Evolutionary conservation across 345 rosid species (phyloP).

Genomic region (Euphorbia tirucalli): DNA sequence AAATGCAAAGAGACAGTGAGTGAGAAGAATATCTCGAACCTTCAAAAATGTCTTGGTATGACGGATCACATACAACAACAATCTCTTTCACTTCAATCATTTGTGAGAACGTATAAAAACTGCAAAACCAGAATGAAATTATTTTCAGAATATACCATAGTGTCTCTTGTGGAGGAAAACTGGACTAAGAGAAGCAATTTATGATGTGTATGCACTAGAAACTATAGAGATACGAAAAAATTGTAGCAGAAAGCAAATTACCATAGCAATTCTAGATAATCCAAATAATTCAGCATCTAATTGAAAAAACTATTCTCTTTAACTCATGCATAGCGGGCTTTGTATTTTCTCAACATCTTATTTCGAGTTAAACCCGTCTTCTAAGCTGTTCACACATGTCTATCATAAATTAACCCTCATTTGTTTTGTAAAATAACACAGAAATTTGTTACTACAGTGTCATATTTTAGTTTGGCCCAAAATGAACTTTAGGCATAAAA

Average conservation of each 20-base stretch:
- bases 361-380: slow-evolving; percentile 1
- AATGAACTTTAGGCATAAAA: too few relatives aligned
- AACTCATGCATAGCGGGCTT: not conserved
- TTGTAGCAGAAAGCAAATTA: too few relatives aligned
- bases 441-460: not conserved
- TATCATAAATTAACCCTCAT: too few relatives aligned
- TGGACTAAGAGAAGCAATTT: not conserved
- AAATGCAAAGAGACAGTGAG: too few relatives aligned
- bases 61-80: slow-evolving; percentile 94
- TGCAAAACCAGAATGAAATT: slow-evolving; percentile 32
- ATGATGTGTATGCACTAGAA: not conserved
- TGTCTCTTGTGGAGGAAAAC: slow-evolving; percentile 1
- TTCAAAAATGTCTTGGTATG: slow-evolving; percentile 82
- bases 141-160: slow-evolving; percentile 8
- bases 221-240: too few relatives aligned
- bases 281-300: not conserved
- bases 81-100: slow-evolving; percentile 86
- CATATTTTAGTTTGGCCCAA: slow-evolving; percentile 53
- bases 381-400: not conserved
- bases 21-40: slow-evolving; percentile 40
- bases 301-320: not conserved
- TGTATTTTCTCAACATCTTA: not conserved
- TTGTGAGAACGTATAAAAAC: slow-evolving; percentile 73
- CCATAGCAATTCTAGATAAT: too few relatives aligned
- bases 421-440: not conserved